These are phyloP conservation scores for Chimonanthus salicifolius DNA, from an alignment of 164 flowering plant species.

Conservation along the genomic window DNA sequence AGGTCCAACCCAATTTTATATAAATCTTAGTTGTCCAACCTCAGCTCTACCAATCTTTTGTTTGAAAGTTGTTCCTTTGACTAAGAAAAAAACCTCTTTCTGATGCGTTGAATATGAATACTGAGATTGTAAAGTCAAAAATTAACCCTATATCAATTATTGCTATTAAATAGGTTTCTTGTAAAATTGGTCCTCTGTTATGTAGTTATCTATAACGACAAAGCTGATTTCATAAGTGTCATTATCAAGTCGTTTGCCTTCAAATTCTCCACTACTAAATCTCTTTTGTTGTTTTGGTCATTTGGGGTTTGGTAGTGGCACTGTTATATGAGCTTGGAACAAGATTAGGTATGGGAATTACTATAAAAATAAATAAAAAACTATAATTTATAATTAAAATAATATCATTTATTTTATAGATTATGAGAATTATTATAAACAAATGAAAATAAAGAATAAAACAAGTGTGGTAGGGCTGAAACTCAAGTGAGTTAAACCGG, in stretches of 20 bases:
- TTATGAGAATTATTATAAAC: too few species aligned
- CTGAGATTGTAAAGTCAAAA: too few species aligned
- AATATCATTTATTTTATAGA: too few species aligned
- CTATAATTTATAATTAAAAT: too few species aligned
- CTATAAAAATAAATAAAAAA: too few species aligned
- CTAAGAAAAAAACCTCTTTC: neutral
- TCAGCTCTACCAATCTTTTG: slow-evolving; percentile 5
- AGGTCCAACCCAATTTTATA: neutral
- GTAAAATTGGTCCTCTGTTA: neutral
- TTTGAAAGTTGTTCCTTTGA: slow-evolving; percentile 1
- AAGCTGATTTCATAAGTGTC: too few species aligned
- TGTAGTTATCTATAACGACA: too few species aligned
- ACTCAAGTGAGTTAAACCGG: too few species aligned
- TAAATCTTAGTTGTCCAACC: slow-evolving; percentile 7
- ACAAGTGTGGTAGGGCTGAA: too few species aligned
- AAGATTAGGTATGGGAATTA: neutral
- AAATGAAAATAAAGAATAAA: too few species aligned
- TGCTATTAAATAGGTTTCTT: neutral
- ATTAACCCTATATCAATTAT: too few species aligned
- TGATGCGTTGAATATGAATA: neutral
- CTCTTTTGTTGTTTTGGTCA: neutral
- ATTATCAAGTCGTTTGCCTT: neutral
- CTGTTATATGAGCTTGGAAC: neutral
- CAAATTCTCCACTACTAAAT: too few species aligned
- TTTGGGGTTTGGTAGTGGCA: neutral